Evolutionary conservation across 2,329 filamentous ascomycete genomes (phyloP).

Genomic region (Simplicillium aogashimaense): DNA sequence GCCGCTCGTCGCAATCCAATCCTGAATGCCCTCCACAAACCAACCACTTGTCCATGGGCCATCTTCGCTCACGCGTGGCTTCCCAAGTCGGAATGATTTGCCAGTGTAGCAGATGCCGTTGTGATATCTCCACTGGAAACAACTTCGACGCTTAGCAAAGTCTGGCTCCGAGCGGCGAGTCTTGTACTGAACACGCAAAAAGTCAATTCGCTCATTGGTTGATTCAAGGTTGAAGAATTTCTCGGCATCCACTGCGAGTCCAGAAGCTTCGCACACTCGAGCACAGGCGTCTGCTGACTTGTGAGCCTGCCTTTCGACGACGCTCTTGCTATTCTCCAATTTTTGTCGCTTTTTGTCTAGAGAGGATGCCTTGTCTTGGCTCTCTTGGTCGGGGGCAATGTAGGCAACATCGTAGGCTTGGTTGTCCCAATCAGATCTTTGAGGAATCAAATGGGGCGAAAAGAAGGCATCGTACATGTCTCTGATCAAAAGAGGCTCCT

Average conservation of each 20-base stretch:
- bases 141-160: constrained; percentile 9
- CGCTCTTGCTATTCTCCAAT: constrained; percentile 26
- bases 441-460: constrained; percentile 27
- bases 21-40: constrained; percentile 34
- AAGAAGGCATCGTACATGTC: constrained; percentile 41
- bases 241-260: constrained; percentile 22
- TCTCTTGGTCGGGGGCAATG: constrained; percentile 24
- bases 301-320: constrained; percentile 34
- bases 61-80: constrained; percentile 22
- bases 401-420: constrained; percentile 37
- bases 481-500: constrained; percentile 33
- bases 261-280: constrained; percentile 34
- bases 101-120: constrained; percentile 32
- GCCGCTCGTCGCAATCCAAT: constrained; percentile 34
- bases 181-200: constrained; percentile 16
- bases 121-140: constrained; percentile 37
- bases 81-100: constrained; percentile 32
- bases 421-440: constrained; percentile 42
- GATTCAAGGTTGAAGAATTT: constrained; percentile 18
- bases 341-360: constrained; percentile 23
- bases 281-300: constrained; percentile 35
- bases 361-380: constrained; percentile 21
- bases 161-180: no score
- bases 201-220: constrained; percentile 16
- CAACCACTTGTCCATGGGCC: constrained; percentile 31